A percentile compares a stretch with the other conserved stretches of the same genome.
Conservation (phyloP, 345 rosid species). For the Populus euphratica region DNA sequence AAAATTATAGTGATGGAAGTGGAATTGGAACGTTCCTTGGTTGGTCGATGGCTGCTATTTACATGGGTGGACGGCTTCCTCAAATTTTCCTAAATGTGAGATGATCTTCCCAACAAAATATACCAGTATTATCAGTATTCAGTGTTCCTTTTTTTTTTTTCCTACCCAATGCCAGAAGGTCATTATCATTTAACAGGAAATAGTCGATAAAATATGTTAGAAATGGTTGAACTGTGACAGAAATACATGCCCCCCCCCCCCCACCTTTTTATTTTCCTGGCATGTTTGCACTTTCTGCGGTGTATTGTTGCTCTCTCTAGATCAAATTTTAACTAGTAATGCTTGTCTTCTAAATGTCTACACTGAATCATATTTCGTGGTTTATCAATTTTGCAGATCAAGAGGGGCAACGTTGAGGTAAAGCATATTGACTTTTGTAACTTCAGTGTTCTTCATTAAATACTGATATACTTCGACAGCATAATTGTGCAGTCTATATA, state of each 20-base stretch:
- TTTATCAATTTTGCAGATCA: slow-evolving; percentile 46
- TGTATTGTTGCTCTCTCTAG: background rate
- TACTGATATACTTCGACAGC: background rate
- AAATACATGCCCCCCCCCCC: background rate
- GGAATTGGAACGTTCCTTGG: slow-evolving; percentile 57
- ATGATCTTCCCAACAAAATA: background rate
- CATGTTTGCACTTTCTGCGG: background rate
- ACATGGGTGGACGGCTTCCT: slow-evolving; percentile 93
- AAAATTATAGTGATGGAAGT: slow-evolving; percentile 32
- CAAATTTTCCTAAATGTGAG: slow-evolving; percentile 80
- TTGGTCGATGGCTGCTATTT: slow-evolving; percentile 85
- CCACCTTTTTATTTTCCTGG: background rate
- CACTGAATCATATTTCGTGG: background rate
- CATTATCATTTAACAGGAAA: background rate
- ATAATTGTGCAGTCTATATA: background rate
- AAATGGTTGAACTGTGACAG: background rate
- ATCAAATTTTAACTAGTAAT: slow-evolving; percentile 3
- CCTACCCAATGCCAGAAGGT: background rate
- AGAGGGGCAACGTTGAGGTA: slow-evolving; percentile 80
- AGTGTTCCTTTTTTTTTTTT: background rate
- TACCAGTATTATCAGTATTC: background rate
- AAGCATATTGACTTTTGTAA: slow-evolving; percentile 14
- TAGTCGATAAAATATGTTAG: background rate
- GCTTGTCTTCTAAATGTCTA: background rate
- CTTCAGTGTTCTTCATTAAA: background rate